Base-by-base conservation (phyloP, 306 rosid species). In the Ochetophila trinervis region DNA sequence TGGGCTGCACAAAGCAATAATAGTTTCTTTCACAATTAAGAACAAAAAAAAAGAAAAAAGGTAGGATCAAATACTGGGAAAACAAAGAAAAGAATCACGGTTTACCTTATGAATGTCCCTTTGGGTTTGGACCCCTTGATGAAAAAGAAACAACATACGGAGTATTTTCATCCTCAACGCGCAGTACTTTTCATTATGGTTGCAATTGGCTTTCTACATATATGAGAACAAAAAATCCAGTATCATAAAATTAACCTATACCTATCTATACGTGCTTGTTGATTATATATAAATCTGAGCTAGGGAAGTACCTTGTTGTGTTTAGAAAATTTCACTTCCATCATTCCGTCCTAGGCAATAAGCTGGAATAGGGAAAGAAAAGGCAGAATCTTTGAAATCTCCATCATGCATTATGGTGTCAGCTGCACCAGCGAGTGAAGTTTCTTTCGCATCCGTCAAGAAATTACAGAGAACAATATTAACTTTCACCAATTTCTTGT, bases 131-230 rank as follows among this genome's bases (percentile, higher is more conserved):
- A 10, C 79, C 79, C 13, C 79, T 70, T 20, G 79, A 73, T 42
- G 79, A 78, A 53, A 78, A 78, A 24, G 79, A 73, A 68, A 57
- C 79, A 11, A 78, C 72, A 63, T 21, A 22, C 4, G 80, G 77
- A 18, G 83, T 74, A 20, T 37, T 34, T n/a, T 19, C 27, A 64
- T 79, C 79, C 44, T 73, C 30, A 6, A 34, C 40, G n/a, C 21
- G n/a, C 20, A 15, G 52, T 70, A 35, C 76, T 73, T 47, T 64
- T 73, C 9, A 20, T 20, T 49, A 73, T 68, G n/a, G 14, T 74
- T 0, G 74, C 79, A 45, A 5, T 56, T 4, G 79, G 73, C 6
- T 55, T 53, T 1, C 75, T 30, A 36, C 1, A 6, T 36, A 36
- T 36, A 36, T 36, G 0, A 36, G 6, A 3, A 36, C 42, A 36